A percentile compares a stretch with the other conserved stretches of the same genome.
Conservation (phyloP, 139 green algal genomes). For the Choricystis sp. region DNA sequence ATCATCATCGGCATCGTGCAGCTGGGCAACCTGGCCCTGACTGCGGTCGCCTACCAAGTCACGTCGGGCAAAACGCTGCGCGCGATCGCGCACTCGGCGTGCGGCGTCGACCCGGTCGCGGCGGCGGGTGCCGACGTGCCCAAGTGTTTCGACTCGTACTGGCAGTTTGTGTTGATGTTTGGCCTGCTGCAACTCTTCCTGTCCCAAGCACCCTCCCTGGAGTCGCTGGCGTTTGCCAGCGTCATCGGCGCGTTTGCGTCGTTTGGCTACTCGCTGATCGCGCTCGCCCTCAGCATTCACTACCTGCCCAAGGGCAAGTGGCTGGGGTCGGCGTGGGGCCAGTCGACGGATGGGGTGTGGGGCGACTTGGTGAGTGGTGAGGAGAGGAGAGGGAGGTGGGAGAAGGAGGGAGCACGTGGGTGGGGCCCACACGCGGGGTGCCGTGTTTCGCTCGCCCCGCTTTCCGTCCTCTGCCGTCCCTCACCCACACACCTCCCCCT, state of each 20-base stretch:
- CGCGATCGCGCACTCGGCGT: constrained; percentile 7
- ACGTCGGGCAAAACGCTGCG: constrained; percentile 20
- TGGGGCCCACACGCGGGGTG: no score
- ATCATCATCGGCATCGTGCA: constrained; percentile 18
- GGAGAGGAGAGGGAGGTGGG: no score
- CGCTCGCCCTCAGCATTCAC: constrained; percentile 20
- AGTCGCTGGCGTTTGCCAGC: constrained; percentile 21
- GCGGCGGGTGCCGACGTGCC: no score
- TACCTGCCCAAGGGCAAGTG: constrained; percentile 1
- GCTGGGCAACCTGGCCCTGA: constrained; percentile 27
- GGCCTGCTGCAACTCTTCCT: constrained; percentile 11
- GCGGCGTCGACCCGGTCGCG: no score
- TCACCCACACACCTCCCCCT: no score
- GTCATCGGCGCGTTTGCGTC: constrained; percentile 22
- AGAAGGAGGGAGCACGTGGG: no score
- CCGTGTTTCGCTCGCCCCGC: no score
- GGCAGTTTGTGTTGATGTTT: constrained; percentile 9
- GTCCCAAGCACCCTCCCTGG: constrained; percentile 15
- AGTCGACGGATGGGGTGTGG: no score
- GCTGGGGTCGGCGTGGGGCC: constrained; percentile 4
- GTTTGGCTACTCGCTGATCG: constrained; percentile 26
- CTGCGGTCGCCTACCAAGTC: constrained; percentile 20
- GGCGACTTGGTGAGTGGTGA: no score
- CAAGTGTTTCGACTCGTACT: constrained; percentile 12
- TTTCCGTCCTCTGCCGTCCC: no score